These are phyloP conservation scores for Amphichorda felina DNA, from an alignment of 2,329 filamentous ascomycete species.

Conservation along the genomic window DNA sequence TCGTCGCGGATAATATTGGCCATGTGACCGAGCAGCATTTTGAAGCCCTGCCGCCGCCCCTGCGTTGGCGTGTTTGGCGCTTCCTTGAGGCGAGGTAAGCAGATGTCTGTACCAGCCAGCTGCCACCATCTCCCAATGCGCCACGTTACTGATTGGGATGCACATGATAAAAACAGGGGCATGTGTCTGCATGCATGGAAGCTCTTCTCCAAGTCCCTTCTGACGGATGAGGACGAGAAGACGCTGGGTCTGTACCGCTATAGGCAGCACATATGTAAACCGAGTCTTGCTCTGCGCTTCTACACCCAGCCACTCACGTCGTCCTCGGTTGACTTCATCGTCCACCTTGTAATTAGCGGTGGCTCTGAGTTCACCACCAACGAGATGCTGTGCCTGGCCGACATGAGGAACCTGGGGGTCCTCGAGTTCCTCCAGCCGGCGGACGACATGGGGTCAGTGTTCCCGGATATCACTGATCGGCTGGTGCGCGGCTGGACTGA, in stretches of 20 bases:
- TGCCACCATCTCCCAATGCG: background rate
- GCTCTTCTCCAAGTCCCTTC: constrained; percentile 21
- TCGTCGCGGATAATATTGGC: constrained; percentile 24
- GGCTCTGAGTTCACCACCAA: constrained; percentile 19
- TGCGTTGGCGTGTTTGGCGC: constrained; percentile 25
- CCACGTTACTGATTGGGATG: background rate
- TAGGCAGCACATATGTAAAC: constrained; percentile 25
- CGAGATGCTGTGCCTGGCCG: constrained; percentile 27
- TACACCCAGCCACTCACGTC: constrained; percentile 26
- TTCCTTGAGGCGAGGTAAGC: constrained; percentile 25
- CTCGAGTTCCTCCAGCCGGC: constrained; percentile 32
- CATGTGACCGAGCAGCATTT: constrained; percentile 19
- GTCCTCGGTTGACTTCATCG: constrained; percentile 23
- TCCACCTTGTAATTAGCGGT: constrained; percentile 26
- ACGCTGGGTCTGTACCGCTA: constrained; percentile 24
- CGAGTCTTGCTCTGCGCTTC: constrained; percentile 15
- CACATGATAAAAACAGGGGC: constrained; percentile 11
- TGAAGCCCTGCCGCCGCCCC: constrained; percentile 18
- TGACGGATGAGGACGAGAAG: constrained; percentile 17
- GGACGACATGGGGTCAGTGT: constrained; percentile 9
- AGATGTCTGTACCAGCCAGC: background rate
- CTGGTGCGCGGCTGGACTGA: constrained; percentile 33
- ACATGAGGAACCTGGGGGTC: constrained; percentile 32
- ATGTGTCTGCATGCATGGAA: constrained; percentile 27
- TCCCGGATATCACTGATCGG: constrained; percentile 29